Evolutionary conservation across 2,329 filamentous ascomycete species (phyloP).

Genomic region (Arthrocladium fulminans): DNA sequence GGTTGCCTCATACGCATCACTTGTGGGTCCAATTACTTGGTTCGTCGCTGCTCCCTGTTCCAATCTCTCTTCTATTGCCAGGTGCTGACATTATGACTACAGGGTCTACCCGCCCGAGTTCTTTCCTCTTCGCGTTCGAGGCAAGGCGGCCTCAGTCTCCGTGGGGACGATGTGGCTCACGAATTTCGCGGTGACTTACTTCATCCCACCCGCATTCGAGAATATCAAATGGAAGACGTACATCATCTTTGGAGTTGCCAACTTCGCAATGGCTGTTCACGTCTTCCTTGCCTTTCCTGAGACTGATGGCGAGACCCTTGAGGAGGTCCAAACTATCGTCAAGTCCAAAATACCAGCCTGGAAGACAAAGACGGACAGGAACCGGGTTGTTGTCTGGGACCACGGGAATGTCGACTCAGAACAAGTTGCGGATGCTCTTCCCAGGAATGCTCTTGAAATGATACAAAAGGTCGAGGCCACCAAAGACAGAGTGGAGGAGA

Average conservation of each 20-base stretch:
- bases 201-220: slow-evolving; percentile 35
- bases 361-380: neutral
- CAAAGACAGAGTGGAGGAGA: no score
- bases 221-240: slow-evolving; percentile 25
- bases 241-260: slow-evolving; percentile 25
- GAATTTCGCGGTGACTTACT: slow-evolving; percentile 45
- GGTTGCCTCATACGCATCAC: slow-evolving; percentile 57
- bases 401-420: neutral
- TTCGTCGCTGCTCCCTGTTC: neutral
- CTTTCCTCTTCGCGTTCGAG: slow-evolving; percentile 52
- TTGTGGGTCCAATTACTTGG: slow-evolving; percentile 52
- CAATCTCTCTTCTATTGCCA: no score
- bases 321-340: slow-evolving; percentile 21
- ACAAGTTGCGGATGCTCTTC: neutral
- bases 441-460: slow-evolving; percentile 27
- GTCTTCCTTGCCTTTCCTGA: slow-evolving; percentile 22
- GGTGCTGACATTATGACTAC: neutral
- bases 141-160: slow-evolving; percentile 52
- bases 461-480: neutral
- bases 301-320: slow-evolving; percentile 12
- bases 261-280: slow-evolving; percentile 22
- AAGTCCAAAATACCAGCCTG: neutral
- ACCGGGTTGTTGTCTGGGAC: neutral
- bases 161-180: slow-evolving; percentile 56
- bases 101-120: slow-evolving; percentile 51